Conservation (phyloP, 768 basidiomycete genomes). For the Mycena latifolia region DNA sequence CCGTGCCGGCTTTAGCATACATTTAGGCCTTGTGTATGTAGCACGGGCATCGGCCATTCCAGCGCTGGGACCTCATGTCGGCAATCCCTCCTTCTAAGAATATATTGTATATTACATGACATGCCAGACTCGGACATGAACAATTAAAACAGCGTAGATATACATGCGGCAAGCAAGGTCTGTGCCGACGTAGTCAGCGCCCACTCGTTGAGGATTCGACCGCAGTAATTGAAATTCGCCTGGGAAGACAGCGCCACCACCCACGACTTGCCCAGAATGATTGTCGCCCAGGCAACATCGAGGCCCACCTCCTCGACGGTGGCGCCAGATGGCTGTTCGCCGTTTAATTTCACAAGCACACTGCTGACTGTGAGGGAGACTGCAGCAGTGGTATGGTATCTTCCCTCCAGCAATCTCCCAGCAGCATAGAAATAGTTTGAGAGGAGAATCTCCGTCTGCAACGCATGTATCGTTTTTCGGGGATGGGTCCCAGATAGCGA, state of each 20-base stretch:
- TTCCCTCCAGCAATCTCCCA: slow-evolving; percentile 50
- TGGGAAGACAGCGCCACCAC: slow-evolving; percentile 29
- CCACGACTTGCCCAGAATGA: slow-evolving; percentile 32
- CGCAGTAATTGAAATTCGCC: too few species aligned
- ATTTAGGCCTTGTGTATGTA: too few species aligned
- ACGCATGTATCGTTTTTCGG: slow-evolving; percentile 41
- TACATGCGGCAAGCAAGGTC: too few species aligned
- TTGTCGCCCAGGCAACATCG: slow-evolving; percentile 24
- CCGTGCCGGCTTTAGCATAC: too few species aligned
- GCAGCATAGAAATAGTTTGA: slow-evolving; percentile 55
- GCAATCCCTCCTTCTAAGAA: too few species aligned
- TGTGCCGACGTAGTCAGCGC: too few species aligned
- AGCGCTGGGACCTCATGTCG: too few species aligned
- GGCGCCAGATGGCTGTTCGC: not conserved
- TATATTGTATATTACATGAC: too few species aligned
- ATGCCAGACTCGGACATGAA: too few species aligned
- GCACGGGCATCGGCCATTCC: too few species aligned
- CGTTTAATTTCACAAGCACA: slow-evolving; percentile 40
- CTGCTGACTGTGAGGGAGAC: slow-evolving; percentile 44
- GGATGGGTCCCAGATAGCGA: slow-evolving; percentile 41
- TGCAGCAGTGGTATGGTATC: slow-evolving; percentile 55
- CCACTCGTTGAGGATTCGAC: too few species aligned
- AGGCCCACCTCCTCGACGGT: slow-evolving; percentile 29
- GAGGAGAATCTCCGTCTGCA: slow-evolving; percentile 58
- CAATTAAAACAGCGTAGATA: too few species aligned